Base-by-base conservation (phyloP, 345 rosid genomes). In the Punica granatum region DNA sequence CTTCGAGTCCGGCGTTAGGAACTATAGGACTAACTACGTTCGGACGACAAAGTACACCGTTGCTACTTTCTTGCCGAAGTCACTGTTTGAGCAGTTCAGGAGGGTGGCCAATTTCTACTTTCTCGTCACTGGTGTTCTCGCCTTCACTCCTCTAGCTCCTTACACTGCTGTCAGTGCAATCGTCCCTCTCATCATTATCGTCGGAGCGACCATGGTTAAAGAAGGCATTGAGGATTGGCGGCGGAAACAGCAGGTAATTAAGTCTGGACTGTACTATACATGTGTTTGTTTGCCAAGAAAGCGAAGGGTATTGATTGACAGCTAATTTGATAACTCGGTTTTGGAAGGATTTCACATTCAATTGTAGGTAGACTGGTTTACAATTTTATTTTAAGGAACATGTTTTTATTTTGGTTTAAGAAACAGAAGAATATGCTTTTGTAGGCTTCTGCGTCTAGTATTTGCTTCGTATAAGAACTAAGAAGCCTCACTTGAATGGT, bases 61-160 rank as follows among this genome's bases (percentile, higher is more conserved):
- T 7, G 88, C 84, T 30, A 83, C 87, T 66, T 90, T 93, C 81
- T 78, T 90, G 58, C 98, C 98, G 0, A 90, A 93, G 73, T 88
- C 98, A 34, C 80, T 93, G 78, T 93, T 93, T 77, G 97, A 93
- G 79, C 98, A 93, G 83, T 93, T 93, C 37, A 84, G 98, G 46
- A 88, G 98, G 74, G 98, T 93, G 0, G 98, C 98, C n/a, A 93
- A 93, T 69, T 93, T 93, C 69, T 93, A 51, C 71, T 93, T 93
- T 79, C 74, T 93, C 75, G 75, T 87, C 16, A 70, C 72, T 70
- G 98, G 93, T 26, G 66, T 79, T 72, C 67, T 93, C 70, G 73
- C 98, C 37, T 89, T 88, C 79, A 90, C 97, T 73, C 28, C 70
- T 36, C 83, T 93, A 28, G 86, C 97, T 48, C 98, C 98, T 71